Percentiles rank a stretch among this genome's conserved stretches.
Evolutionary conservation across 257 asterid genomes (phyloP).

Genomic region (Solanum ahanhuiri): DNA sequence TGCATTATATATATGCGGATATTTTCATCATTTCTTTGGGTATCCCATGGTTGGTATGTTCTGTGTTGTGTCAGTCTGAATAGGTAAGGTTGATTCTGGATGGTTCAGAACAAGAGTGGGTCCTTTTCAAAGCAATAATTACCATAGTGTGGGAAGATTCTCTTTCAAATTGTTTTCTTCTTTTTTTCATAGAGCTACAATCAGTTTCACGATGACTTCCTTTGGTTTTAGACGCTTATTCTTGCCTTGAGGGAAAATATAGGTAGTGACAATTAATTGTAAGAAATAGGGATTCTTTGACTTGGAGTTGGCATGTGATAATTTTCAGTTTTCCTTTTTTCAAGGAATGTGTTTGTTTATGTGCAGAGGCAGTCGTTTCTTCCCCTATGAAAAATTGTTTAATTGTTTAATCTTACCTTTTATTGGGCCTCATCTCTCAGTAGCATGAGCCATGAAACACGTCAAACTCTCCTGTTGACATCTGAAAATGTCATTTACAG

Average conservation of each 20-base stretch:
- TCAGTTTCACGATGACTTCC: not conserved
- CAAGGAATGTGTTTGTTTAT: not conserved
- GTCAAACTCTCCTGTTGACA: not conserved
- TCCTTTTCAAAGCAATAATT: not conserved
- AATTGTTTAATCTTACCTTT: not conserved
- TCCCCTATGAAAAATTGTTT: not conserved
- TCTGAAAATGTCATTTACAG: conserved; percentile 27
- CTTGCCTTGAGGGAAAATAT: not conserved
- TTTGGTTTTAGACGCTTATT: not conserved
- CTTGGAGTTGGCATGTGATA: not conserved
- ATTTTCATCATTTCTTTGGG: not conserved
- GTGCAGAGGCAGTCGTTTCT: not conserved
- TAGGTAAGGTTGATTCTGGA: not conserved
- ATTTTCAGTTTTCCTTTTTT: not conserved
- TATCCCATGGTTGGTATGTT: not conserved
- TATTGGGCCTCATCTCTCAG: not conserved
- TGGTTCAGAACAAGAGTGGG: not conserved
- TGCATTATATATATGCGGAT: not conserved
- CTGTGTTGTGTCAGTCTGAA: not conserved
- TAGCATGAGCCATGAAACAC: not conserved
- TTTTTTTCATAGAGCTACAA: not conserved
- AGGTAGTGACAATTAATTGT: not conserved
- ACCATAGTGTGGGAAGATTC: not conserved
- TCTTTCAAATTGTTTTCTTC: not conserved
- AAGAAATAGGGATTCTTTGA: not conserved